Evolutionary conservation across 2,329 filamentous ascomycete genomes (phyloP).

Genomic region (Trichoderma sp.): DNA sequence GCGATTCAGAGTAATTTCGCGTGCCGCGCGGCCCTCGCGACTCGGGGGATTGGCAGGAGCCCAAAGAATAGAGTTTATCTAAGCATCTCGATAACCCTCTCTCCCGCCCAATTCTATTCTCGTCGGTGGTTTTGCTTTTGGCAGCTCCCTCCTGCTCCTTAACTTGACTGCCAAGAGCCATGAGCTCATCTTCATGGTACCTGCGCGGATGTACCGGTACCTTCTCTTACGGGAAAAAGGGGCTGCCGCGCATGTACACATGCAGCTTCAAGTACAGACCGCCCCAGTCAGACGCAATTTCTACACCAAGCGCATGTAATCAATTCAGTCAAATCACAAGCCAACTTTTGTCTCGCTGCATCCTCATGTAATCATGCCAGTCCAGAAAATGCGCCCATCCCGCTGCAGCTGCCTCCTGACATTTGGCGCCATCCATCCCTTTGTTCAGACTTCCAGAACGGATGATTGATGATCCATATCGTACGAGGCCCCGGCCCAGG

Average conservation of each 20-base stretch:
- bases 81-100: slow-evolving; percentile 1
- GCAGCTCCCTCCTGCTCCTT: not conserved
- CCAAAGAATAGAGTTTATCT: slow-evolving; percentile 6
- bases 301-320: not conserved
- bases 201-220: not conserved
- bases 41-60: not conserved
- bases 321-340: not conserved
- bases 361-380: not conserved
- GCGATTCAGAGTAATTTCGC: slow-evolving; percentile 17
- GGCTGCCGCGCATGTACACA: not conserved
- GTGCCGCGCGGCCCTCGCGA: slow-evolving; percentile 5
- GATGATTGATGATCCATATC: slow-evolving; percentile 17
- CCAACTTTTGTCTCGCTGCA: not conserved
- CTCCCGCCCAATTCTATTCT: not conserved
- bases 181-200: not conserved
- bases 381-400: slow-evolving; percentile 9
- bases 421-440: not conserved
- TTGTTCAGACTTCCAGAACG: not conserved
- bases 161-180: not conserved
- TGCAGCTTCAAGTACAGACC: not conserved
- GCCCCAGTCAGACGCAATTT: not conserved
- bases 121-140: not conserved
- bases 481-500: slow-evolving; percentile 6
- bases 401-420: not conserved
- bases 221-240: not conserved